Percentiles rank a stretch among this genome's conserved stretches.
Conservation (phyloP, 2,329 filamentous ascomycete species). For the Tolypocladium cylindrosporum region DNA sequence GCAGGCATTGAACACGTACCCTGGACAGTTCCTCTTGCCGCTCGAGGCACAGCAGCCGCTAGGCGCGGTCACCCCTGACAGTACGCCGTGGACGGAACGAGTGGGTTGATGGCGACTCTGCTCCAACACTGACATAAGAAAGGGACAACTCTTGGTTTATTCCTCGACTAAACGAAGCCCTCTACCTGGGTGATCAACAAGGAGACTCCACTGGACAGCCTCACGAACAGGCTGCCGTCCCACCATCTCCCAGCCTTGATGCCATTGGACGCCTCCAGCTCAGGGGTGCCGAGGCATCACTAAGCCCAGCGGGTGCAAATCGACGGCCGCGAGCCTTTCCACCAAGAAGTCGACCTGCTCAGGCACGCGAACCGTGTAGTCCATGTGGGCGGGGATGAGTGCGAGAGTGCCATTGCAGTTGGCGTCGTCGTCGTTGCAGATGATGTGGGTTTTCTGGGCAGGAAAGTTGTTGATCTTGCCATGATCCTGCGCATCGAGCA, state of each 20-base stretch:
- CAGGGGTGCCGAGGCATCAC: not conserved
- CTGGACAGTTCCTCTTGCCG: conserved; percentile 11
- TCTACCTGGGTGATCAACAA: not conserved
- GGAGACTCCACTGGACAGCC: not conserved
- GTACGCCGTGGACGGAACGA: not conserved
- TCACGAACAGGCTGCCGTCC: not conserved
- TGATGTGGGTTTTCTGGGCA: not conserved
- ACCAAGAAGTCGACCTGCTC: not conserved
- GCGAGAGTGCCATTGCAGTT: not conserved
- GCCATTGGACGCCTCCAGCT: not conserved
- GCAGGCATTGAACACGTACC: conserved; percentile 20
- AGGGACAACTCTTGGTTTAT: not conserved
- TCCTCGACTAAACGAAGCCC: not conserved
- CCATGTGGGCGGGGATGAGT: not conserved
- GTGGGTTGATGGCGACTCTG: not conserved
- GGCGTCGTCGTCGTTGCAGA: not conserved
- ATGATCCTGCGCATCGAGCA: not conserved
- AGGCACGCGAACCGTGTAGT: not conserved
- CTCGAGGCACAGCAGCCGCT: conserved; percentile 15
- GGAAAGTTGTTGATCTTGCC: not conserved
- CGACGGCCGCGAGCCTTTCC: not conserved
- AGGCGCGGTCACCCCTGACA: not conserved
- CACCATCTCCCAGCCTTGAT: not conserved
- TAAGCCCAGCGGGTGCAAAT: not conserved
- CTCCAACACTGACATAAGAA: not conserved